phyloP scores from a whole-genome alignment of 2,329 filamentous ascomycete genomes.

The Endothia cerciana region DNA sequence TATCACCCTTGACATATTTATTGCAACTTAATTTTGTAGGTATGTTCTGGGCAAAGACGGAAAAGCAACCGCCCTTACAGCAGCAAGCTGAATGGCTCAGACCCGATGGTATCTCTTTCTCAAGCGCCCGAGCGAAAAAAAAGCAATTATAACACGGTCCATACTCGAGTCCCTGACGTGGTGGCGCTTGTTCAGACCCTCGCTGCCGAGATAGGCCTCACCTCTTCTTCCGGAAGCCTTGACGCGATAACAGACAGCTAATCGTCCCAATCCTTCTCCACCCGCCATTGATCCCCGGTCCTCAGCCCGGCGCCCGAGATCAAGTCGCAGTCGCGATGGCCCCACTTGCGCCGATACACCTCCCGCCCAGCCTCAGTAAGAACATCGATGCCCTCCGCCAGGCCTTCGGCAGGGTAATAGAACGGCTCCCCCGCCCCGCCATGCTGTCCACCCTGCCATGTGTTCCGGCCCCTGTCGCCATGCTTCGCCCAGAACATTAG shows the following conservation, averaged over 20 bases:
- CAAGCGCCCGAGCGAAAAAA: no score
- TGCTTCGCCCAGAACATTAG: slow-evolving; percentile 50
- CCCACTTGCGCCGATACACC: slow-evolving; percentile 47
- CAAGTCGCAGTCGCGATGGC: slow-evolving; percentile 44
- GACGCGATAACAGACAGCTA: no score
- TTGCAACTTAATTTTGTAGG: no score
- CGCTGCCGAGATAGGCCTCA: no score
- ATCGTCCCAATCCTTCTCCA: slow-evolving; percentile 42
- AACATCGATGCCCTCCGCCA: slow-evolving; percentile 48
- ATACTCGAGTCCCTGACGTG: no score
- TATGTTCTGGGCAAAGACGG: no score
- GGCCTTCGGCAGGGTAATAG: slow-evolving; percentile 52
- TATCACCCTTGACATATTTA: no score
- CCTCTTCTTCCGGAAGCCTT: not conserved
- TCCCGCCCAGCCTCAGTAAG: slow-evolving; percentile 49
- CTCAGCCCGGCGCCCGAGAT: slow-evolving; percentile 34
- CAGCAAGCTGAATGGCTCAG: no score
- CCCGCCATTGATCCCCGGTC: slow-evolving; percentile 41
- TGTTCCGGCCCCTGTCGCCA: slow-evolving; percentile 48
- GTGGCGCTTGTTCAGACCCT: no score
- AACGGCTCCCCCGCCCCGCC: slow-evolving; percentile 58
- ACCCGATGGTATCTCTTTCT: no score
- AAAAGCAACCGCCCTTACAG: no score
- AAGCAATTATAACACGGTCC: no score
- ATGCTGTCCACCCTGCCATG: slow-evolving; percentile 55